Conservation (phyloP, 768 basidiomycete genomes). For the Rhizopogon roseolus region DNA sequence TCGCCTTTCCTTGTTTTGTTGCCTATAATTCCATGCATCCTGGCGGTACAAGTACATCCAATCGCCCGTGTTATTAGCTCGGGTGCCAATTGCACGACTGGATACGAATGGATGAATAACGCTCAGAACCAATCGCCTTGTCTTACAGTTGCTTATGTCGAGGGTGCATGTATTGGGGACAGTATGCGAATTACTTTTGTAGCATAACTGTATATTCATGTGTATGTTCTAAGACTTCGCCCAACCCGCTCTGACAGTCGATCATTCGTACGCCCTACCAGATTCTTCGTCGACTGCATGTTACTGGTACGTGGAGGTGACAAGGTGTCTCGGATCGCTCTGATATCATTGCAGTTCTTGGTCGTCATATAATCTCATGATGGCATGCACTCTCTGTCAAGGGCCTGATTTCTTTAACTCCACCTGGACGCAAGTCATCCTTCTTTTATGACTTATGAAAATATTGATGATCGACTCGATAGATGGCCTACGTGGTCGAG, state of each 20-base stretch:
- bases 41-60: slow-evolving; percentile 7
- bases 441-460: not conserved
- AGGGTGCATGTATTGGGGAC: slow-evolving; percentile 23
- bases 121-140: slow-evolving; percentile 13
- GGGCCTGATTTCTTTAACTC: slow-evolving; percentile 13
- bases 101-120: slow-evolving; percentile 23
- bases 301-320: slow-evolving; percentile 19
- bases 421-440: slow-evolving; percentile 26
- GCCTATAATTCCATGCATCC: not conserved
- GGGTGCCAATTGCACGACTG: slow-evolving; percentile 10
- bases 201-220: not conserved
- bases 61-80: slow-evolving; percentile 7
- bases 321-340: not conserved
- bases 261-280: slow-evolving; percentile 17
- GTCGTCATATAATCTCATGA: slow-evolving; percentile 51
- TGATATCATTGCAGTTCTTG: slow-evolving; percentile 38
- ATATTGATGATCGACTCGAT: not conserved
- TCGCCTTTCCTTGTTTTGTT: not conserved
- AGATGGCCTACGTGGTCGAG: slow-evolving; percentile 18
- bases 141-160: slow-evolving; percentile 24
- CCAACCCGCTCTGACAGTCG: slow-evolving; percentile 19
- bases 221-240: slow-evolving; percentile 12
- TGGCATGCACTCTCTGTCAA: slow-evolving; percentile 50
- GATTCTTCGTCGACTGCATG: slow-evolving; percentile 17
- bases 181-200: slow-evolving; percentile 8